Conservation (phyloP, 2,329 filamentous ascomycete species). For the Biscogniauxia sp. region DNA sequence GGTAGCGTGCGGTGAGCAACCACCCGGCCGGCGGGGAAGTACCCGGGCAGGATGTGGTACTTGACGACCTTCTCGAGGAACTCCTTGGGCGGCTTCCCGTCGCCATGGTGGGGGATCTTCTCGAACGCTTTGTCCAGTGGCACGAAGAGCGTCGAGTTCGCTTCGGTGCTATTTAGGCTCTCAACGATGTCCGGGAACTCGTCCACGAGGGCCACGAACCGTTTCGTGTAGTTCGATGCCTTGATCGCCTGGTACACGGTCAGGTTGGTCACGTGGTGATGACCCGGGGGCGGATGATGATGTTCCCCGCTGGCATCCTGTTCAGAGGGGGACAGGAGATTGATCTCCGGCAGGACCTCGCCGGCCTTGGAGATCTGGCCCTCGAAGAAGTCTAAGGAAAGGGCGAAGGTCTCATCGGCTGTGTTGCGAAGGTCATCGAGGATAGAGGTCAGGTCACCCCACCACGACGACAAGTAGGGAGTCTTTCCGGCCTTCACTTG, state of each 20-base stretch:
- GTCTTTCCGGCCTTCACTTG: not conserved
- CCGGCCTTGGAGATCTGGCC: constrained; percentile 13
- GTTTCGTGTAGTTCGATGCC: constrained; percentile 72
- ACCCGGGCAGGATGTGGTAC: constrained; percentile 72
- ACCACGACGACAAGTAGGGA: constrained; percentile 5
- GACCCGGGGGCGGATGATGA: constrained; percentile 10
- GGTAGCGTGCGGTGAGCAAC: constrained; percentile 72
- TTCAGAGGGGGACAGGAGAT: constrained; percentile 17
- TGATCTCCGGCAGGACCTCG: constrained; percentile 14
- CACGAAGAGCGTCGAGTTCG: constrained; percentile 79
- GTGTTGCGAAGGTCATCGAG: not conserved
- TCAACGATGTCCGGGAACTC: constrained; percentile 70
- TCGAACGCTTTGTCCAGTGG: constrained; percentile 77
- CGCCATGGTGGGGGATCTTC: constrained; percentile 45
- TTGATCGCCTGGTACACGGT: constrained; percentile 80
- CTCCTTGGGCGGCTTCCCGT: constrained; percentile 64
- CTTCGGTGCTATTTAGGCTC: constrained; percentile 68
- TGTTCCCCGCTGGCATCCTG: constrained; percentile 2
- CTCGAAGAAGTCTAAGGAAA: constrained; percentile 19
- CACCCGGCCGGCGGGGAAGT: constrained; percentile 65
- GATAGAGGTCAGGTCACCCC: constrained; percentile 4
- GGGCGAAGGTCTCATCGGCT: constrained; percentile 15
- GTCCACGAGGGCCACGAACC: constrained; percentile 72
- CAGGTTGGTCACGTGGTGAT: constrained; percentile 45
- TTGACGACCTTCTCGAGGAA: constrained; percentile 64